Evolutionary conservation across 2,329 filamentous ascomycete genomes (phyloP), one percentile per base, ranked within the genome.

Genomic region (Elsinoe australis): DNA sequence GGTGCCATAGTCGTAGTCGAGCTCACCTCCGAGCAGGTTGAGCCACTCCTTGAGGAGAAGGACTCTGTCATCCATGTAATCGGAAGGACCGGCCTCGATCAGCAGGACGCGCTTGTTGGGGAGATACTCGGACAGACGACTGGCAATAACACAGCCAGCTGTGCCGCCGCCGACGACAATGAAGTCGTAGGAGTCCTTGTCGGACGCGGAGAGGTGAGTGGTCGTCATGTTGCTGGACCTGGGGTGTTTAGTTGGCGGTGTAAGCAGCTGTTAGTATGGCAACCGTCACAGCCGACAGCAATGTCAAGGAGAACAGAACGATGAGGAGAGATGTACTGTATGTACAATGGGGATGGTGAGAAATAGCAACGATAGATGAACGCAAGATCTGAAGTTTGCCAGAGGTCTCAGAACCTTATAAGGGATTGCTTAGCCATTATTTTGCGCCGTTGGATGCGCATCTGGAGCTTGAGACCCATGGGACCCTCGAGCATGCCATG

Each of bases 1-100:
- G 26, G 87, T 94, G 60, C 79, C 79, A 68, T 94, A 94, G 68
- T 94, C 87, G 67, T 90, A 94, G 70, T 95, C 88, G 52, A 94
- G 77, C 61, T 94, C 81, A 61, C 87, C 86, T 54, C 88, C 88
- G 21, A 95, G 79, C 44, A 95, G 73, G 55, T 76, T 80, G 54
- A 94, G 73, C 88, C 88, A 94, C 67, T 94, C 82, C 61, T 87
- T 87, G 57, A 94, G 76, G 58, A 90, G 81, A 44, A 94, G 76
- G 36, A 94, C 88, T 49, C 86, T 80, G 66, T 92, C 83, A 66
- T 94, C 85, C 72, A 85, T 85, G 68, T 82, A 92, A 67, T 94
- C 88, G 63, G 85, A 90, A 49, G 88, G 88, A 36, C 88, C 88
- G 55, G 82, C 88, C 72, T 95, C 88, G 64, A 95, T 85, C 59